Percentiles rank a stretch among this genome's conserved stretches.
phyloP scores from a whole-genome alignment of 805 yeast species.

The Myxozyma neotropica region DNA sequence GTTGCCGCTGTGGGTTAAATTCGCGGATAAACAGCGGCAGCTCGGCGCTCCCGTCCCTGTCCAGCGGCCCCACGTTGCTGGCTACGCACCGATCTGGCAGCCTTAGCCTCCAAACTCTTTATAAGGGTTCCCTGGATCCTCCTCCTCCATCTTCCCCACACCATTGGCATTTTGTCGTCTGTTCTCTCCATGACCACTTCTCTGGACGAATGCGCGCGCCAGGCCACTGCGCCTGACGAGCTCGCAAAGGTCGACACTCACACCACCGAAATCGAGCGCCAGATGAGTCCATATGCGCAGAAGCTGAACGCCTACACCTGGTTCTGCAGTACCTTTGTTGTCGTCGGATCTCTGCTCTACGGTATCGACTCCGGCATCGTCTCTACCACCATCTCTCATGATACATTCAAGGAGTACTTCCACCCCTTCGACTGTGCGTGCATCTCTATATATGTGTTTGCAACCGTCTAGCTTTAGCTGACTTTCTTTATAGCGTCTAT shows the following conservation, averaged over 20 bases:
- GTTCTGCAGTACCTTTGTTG: conserved; percentile 22
- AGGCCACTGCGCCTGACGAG: no score
- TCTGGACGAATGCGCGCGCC: no score
- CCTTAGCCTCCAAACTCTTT: no score
- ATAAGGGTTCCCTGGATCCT: no score
- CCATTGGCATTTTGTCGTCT: no score
- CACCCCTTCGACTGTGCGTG: conserved; percentile 19
- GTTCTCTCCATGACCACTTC: no score
- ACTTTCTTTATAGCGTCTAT: conserved; percentile 6
- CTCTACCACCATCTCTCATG: conserved; percentile 31
- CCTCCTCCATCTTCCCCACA: no score
- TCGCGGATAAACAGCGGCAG: no score
- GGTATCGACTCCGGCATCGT: conserved; percentile 32
- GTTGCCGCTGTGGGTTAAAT: no score
- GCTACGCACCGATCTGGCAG: no score
- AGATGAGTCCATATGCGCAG: conserved; percentile 6
- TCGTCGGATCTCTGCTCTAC: conserved; percentile 27
- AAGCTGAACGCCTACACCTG: conserved; percentile 20
- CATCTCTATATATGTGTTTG: not conserved
- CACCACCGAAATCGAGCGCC: not conserved
- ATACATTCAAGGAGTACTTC: conserved; percentile 16
- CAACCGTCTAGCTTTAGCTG: not conserved
- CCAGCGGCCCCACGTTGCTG: no score
- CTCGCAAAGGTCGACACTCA: conserved; percentile 38
- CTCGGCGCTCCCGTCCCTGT: no score